phyloP scores from a whole-genome alignment of 148 eudicot species.

The Linanthus parryae region DNA sequence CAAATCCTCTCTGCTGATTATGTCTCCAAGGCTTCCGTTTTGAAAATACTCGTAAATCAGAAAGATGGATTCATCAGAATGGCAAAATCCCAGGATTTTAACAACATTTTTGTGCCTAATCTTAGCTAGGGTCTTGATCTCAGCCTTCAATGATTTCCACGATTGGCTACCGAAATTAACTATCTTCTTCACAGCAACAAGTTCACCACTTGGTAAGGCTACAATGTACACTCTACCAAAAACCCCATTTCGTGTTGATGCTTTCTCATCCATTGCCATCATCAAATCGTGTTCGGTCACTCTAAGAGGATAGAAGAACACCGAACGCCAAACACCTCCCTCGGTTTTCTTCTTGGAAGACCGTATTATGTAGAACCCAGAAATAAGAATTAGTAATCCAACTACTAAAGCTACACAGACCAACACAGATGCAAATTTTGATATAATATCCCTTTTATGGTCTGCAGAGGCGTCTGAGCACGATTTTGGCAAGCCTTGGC shows the following conservation, averaged over 20 bases:
- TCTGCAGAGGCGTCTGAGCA: constrained; percentile 31
- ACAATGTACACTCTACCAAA: constrained; percentile 66
- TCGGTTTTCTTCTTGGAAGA: constrained; percentile 31
- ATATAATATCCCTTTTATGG: constrained; percentile 27
- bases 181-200: constrained; percentile 63
- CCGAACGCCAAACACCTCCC: constrained; percentile 42
- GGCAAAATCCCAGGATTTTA: constrained; percentile 69
- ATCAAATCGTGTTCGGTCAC: constrained; percentile 69
- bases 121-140: constrained; percentile 75
- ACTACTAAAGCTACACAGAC: constrained; percentile 40
- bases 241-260: constrained; percentile 36
- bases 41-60: constrained; percentile 62
- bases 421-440: constrained; percentile 45
- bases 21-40: constrained; percentile 77
- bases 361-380: constrained; percentile 34
- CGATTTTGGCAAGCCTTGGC: constrained; percentile 55
- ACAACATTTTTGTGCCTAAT: constrained; percentile 69
- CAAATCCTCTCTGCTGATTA: constrained; percentile 38
- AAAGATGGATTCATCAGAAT: constrained; percentile 53
- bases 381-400: constrained; percentile 23
- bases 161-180: constrained; percentile 43
- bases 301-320: constrained; percentile 80
- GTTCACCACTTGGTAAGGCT: constrained; percentile 78
- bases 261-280: constrained; percentile 62
- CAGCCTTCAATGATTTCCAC: constrained; percentile 52